phyloP scores from a whole-genome alignment of 78 protist genomes.

The Dictyostelium intermedium region DNA sequence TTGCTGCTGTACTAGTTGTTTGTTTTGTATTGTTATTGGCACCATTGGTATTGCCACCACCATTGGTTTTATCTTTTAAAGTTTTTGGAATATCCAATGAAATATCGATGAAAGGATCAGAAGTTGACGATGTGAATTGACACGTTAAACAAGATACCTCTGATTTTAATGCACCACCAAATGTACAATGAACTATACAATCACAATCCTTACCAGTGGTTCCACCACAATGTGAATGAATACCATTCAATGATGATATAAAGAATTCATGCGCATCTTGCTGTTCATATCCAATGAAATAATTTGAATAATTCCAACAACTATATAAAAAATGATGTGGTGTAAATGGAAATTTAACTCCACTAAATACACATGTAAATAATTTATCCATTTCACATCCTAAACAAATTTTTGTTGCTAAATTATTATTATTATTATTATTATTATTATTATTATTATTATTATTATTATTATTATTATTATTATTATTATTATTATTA shows the following conservation, averaged over 20 bases:
- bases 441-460: constrained; percentile 8
- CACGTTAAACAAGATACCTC: constrained; percentile 63
- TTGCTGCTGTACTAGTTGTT: neutral
- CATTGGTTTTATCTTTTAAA: neutral
- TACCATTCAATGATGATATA: constrained; percentile 83
- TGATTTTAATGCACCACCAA: constrained; percentile 70
- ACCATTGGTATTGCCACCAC: too few species aligned
- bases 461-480: neutral
- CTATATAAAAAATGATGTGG: constrained; percentile 83
- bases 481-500: too few species aligned
- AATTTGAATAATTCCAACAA: constrained; percentile 76
- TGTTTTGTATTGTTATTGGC: neutral
- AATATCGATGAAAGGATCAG: constrained; percentile 82
- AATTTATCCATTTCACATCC: constrained; percentile 85
- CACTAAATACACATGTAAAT: constrained; percentile 68
- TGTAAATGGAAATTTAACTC: constrained; percentile 49
- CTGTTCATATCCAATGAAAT: constrained; percentile 90
- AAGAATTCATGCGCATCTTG: constrained; percentile 95
- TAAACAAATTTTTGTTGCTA: constrained; percentile 46
- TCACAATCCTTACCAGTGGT: constrained; percentile 65
- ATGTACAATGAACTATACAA: constrained; percentile 74
- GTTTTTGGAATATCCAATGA: constrained; percentile 64
- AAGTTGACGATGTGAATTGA: constrained; percentile 31
- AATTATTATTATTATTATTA: neutral
- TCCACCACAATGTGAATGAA: constrained; percentile 82